Base-by-base conservation (phyloP, 176 grass and related monocot genomes). In the Raddia distichophylla region DNA sequence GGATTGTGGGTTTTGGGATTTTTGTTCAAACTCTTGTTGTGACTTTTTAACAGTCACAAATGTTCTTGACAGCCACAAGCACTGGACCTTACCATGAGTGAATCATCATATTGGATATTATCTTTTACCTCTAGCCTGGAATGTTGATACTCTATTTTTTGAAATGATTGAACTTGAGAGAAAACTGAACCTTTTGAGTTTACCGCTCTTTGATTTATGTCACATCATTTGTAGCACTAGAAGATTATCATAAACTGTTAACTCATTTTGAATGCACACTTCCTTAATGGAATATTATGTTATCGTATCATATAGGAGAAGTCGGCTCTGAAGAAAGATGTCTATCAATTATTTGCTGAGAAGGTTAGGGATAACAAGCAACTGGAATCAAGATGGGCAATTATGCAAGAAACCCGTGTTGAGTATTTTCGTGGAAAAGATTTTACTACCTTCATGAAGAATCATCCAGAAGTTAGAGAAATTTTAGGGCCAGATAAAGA, bases 361-460 rank as follows among this genome's bases (percentile, higher is more conserved):
- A 98, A 95, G 89, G 96, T 98, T 81, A 93, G 96, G 85, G 96
- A 99, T 86, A 99, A 99, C 77, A 99, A 93, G 71, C 93, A 99
- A 34, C 86, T 99, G 49, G 89, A 92, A 83, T 99, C 96, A 5
- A 89, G 96, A 89, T 99, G 96, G 96, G 96, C 96, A 73, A 93
- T 99, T 50, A 90, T 99, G 91, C 96, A 93, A 95, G 96, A 99
- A 91, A 98, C 96, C 46, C 90, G 96, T 60, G 93, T 95, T 11
- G 96, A 99, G 85, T 99, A 99, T 89, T 99, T 99, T 51, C 91
- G 96, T 77, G 96, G 93, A 64, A 99, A 99, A 87, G 96, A 99
- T 86, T 91, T 99, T 61, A 82, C 80, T n/a, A 72, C 70, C 15
- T 95, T 98, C 82, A 61, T 95, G 67, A 99, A 89, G 80, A 99